Base-by-base conservation (phyloP, 768 basidiomycete species). In the Tubosaeta sp. region DNA sequence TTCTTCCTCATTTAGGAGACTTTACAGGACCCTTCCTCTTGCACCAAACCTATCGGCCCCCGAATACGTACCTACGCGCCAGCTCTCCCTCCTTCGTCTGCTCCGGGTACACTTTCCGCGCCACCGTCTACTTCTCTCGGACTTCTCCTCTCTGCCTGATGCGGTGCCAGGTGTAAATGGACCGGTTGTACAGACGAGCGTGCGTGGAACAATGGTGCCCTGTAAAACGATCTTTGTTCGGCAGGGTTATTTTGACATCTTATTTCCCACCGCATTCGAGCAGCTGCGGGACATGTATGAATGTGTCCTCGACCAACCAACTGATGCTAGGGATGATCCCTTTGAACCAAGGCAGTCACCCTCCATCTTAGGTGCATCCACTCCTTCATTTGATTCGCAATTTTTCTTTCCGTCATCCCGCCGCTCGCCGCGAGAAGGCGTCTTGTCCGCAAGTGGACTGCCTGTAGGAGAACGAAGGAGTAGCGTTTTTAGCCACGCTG, bases 241-340 rank as follows among this genome's bases (percentile, higher is more conserved):
- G 60, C 95, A 89, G 62, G 96, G 96, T 8, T 94, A 85, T 72
- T 99, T 99, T 68, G 96, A 99, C 68, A 98, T 98, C 54, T 91
- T 99, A 74, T 99, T 99, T 73, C 96, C 96, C 10, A 98, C 95
- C 12, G 75, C 90, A 65, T 97, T 97, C 57, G 81, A 80, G 46
- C 78, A 77, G 19, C 76, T 98, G 48, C 76, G 89, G 42, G 91
- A 95, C 65, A 90, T 94, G 82, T 97, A 97, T 69, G 89, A 94
- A 62, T 76, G 83, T 57, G 78, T 86, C 49, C 81, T 98, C 52
- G 79, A 84, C 32, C 79, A 81, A 60, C 82, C 84, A 4, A 56
- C 59, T 34, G 72, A 73, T 8, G 46, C 39, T 4, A 24, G 31
- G 22, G 49, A 59, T 19, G 52, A 57, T 24, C 53, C 49, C 13